Evolutionary conservation across 768 basidiomycete species (phyloP).

Genomic region (Leccinum barrowsii): DNA sequence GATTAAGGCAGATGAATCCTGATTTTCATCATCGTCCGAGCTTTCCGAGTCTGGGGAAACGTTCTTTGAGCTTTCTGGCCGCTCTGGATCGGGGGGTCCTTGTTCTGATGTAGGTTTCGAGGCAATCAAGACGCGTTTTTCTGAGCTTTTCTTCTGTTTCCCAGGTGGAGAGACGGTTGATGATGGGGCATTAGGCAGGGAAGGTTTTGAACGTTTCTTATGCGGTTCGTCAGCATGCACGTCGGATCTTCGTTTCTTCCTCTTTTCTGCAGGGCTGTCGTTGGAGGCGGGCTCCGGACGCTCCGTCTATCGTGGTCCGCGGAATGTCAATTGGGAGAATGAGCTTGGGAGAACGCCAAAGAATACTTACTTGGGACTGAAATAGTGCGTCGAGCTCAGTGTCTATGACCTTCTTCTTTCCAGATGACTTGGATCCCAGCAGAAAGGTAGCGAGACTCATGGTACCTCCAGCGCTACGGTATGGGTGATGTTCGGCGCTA

Average conservation of each 20-base stretch:
- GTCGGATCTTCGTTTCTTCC: constrained; percentile 13
- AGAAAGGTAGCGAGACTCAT: constrained; percentile 59
- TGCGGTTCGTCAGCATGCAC: constrained; percentile 13
- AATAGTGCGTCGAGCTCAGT: constrained; percentile 64
- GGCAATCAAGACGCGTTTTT: constrained; percentile 4
- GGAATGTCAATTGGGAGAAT: constrained; percentile 4
- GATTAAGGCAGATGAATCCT: constrained; percentile 40
- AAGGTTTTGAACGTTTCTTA: constrained; percentile 18
- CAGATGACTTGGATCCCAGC: constrained; percentile 32
- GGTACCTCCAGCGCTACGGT: background rate
- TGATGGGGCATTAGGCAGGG: constrained; percentile 7
- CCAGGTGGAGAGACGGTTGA: constrained; percentile 18
- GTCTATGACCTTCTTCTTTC: constrained; percentile 45
- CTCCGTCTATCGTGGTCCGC: constrained; percentile 3
- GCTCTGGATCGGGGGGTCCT: background rate
- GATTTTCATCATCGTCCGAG: constrained; percentile 33
- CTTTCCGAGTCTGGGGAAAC: constrained; percentile 18
- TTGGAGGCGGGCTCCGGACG: constrained; percentile 4
- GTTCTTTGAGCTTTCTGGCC: constrained; percentile 1
- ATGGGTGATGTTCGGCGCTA: too few relatives aligned
- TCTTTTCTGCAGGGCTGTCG: constrained; percentile 2
- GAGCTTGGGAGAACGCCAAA: constrained; percentile 4
- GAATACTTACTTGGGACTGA: constrained; percentile 44
- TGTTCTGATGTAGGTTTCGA: background rate
- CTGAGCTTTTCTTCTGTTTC: constrained; percentile 14